Conservation (phyloP, 2,329 filamentous ascomycete genomes). For the Nannizzia gypsea region DNA sequence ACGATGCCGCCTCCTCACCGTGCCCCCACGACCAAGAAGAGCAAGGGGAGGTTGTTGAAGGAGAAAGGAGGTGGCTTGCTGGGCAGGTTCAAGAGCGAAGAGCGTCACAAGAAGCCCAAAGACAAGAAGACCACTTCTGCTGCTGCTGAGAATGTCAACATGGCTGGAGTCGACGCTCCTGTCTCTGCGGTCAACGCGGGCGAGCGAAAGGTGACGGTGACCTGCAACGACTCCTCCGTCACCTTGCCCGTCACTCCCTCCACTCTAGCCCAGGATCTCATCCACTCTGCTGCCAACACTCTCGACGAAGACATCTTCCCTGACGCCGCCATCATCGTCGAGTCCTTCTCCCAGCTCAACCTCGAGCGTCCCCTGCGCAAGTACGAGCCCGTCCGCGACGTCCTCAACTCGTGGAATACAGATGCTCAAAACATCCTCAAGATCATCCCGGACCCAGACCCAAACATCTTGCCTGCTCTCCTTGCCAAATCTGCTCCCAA, state of each 20-base stretch:
- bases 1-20: too few species aligned
- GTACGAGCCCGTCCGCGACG: slow-evolving; percentile 75
- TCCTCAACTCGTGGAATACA: slow-evolving; percentile 85
- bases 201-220: slow-evolving; percentile 61
- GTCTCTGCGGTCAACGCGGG: slow-evolving; percentile 69
- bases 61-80: slow-evolving; percentile 6
- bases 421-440: slow-evolving; percentile 69
- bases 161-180: slow-evolving; percentile 59
- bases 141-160: neutral
- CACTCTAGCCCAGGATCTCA: slow-evolving; percentile 62
- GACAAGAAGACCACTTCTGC: neutral
- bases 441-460: slow-evolving; percentile 44
- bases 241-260: slow-evolving; percentile 60
- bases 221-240: slow-evolving; percentile 58
- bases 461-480: slow-evolving; percentile 47
- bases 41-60: slow-evolving; percentile 7
- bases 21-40: slow-evolving; percentile 4
- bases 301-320: slow-evolving; percentile 55
- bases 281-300: slow-evolving; percentile 53
- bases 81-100: neutral
- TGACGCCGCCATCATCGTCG: slow-evolving; percentile 57
- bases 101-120: neutral
- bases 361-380: slow-evolving; percentile 71
- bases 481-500: slow-evolving; percentile 53
- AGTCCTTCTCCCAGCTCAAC: slow-evolving; percentile 63